These are phyloP conservation scores for Eustoma russellianum DNA, from an alignment of 257 asterid genomes.

Conservation along the genomic window DNA sequence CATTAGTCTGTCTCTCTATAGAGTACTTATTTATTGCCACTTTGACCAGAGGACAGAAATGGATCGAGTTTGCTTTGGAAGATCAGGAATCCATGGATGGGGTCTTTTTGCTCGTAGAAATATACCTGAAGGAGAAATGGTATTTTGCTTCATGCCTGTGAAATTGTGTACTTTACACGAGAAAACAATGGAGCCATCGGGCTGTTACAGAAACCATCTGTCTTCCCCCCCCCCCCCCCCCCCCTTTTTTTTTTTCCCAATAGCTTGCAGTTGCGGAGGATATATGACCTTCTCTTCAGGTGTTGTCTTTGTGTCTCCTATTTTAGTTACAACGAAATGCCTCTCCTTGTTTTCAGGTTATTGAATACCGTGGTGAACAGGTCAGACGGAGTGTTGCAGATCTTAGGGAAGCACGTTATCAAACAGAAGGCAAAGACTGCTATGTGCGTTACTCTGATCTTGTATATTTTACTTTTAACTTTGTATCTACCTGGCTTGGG, in stretches of 20 bases:
- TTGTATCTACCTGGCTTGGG: not conserved
- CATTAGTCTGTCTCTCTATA: conserved; percentile 6
- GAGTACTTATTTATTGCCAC: conserved; percentile 5
- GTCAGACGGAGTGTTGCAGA: conserved; percentile 94
- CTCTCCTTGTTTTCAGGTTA: conserved; percentile 45
- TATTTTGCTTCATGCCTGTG: conserved; percentile 10
- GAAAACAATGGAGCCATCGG: no score
- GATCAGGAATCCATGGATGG: conserved; percentile 94
- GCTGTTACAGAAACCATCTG: no score
- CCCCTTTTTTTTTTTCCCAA: no score
- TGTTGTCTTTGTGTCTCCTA: not conserved
- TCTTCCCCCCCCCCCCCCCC: no score
- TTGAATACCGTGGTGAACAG: conserved; percentile 98
- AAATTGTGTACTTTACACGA: no score
- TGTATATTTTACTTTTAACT: not conserved
- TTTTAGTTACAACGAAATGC: not conserved
- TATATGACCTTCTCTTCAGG: no score
- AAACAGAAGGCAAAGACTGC: conserved; percentile 83
- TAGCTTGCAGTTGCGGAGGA: no score
- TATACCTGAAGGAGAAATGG: conserved; percentile 97
- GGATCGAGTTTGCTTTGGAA: conserved; percentile 89
- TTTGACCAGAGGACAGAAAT: conserved; percentile 63
- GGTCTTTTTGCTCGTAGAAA: conserved; percentile 85
- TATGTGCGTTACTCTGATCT: conserved; percentile 44
- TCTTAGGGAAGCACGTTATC: conserved; percentile 86